Evolutionary conservation across 1,139 yeast species (phyloP), one percentile per base, ranked within the genome.

Genomic region (Yamadazyma triangularis): DNA sequence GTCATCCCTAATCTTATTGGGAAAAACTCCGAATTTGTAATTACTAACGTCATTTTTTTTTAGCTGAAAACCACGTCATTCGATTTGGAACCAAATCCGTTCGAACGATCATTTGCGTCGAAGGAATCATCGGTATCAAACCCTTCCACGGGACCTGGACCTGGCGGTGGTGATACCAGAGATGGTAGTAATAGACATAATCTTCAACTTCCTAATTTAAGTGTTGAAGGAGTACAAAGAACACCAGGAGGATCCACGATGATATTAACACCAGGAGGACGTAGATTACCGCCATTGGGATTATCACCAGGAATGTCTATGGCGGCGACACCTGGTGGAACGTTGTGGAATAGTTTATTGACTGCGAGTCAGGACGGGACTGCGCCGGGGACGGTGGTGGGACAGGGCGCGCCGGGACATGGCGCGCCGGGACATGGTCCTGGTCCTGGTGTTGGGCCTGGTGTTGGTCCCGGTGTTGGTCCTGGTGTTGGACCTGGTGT

Each of bases 61-160:
- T 18, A 64, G 69, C 63, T 51, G 56, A 64, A 62, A 47, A 60
- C 70, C n/a, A n/a, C n/a, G n/a, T 59, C 72, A 25, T 77, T 86
- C 51, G 93, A 83, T 40, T 64, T 88, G 41, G 99, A 91, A 54
- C 96, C 93, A 4, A 91, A 91, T 50, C 98, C 97, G 2, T 91
- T 91, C 51, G 98, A 91, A 57, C 81, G 83, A 53, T 86, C 96
- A 29, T 91, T 91, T 61, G 96, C 96, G 21, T 47, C 63, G 22
- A 79, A 77, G 34, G 70, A 64, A 18, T 18, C 20, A 18, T 18
- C 20, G 6, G 9, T 18, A 7, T 7, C 8, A 20, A 39, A 44
- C 23, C 38, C 39, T 15, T 27, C 26, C 15, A 29, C 29, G 15
- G 30, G 28, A 8, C n/a, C n/a, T n/a, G n/a, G n/a, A n/a, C n/a